Percentiles rank a stretch among this genome's conserved stretches.
phyloP scores from a whole-genome alignment of 768 basidiomycete species.

The Boletellus sp. region DNA sequence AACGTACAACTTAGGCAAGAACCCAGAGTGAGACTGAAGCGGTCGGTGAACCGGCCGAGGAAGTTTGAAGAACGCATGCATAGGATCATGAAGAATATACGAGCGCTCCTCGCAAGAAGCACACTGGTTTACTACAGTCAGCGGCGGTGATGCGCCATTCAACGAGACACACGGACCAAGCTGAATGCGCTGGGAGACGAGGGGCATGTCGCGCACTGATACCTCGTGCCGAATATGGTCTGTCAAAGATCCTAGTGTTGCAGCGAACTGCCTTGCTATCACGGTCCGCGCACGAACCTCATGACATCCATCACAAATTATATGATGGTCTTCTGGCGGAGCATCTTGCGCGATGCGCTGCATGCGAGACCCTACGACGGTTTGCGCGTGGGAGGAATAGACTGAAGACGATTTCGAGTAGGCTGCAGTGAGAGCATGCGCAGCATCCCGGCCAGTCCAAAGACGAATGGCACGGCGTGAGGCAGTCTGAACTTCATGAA shows the following conservation, averaged over 20 bases:
- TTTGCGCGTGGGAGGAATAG: constrained; percentile 60
- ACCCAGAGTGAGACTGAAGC: constrained; percentile 49
- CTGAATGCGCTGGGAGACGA: constrained; percentile 69
- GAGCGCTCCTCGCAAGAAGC: constrained; percentile 74
- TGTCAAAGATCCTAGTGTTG: constrained; percentile 25
- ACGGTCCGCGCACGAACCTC: constrained; percentile 39
- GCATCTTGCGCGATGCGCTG: constrained; percentile 30
- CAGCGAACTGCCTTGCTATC: background rate
- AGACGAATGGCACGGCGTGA: constrained; percentile 70
- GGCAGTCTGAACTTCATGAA: constrained; percentile 68
- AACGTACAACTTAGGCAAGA: constrained; percentile 67
- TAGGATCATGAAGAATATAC: constrained; percentile 75
- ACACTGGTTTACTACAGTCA: constrained; percentile 49
- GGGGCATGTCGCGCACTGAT: constrained; percentile 88
- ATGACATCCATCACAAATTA: constrained; percentile 59
- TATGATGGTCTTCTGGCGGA: constrained; percentile 48
- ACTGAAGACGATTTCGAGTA: constrained; percentile 56
- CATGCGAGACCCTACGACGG: constrained; percentile 55
- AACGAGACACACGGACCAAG: constrained; percentile 46
- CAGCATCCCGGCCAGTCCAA: constrained; percentile 76
- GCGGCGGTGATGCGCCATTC: background rate
- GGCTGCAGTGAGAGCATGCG: constrained; percentile 47
- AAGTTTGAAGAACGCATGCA: constrained; percentile 86
- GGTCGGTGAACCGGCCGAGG: constrained; percentile 70
- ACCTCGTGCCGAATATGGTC: constrained; percentile 75